phyloP scores from a whole-genome alignment of 352 stramenopile genomes.

The Phytophthora meadii region DNA sequence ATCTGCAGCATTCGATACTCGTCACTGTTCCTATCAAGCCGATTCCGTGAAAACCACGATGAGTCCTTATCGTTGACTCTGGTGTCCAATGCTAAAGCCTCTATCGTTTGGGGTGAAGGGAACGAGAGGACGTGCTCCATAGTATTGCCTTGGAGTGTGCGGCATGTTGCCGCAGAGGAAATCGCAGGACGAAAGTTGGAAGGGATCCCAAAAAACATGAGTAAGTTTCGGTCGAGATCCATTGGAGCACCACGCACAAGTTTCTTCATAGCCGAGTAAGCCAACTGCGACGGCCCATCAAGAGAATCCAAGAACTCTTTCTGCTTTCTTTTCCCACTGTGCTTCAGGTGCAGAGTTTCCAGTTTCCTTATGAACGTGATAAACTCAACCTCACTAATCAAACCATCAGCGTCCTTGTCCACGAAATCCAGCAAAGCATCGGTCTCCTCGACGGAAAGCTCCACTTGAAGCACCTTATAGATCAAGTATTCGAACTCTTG shows the following conservation, averaged over 20 bases:
- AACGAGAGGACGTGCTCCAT: conserved; percentile 78
- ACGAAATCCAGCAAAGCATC: conserved; percentile 75
- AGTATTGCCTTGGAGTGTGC: conserved; percentile 58
- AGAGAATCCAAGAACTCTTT: conserved; percentile 47
- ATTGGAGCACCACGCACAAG: conserved; percentile 68
- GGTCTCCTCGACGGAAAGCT: conserved; percentile 78
- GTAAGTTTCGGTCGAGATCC: conserved; percentile 71
- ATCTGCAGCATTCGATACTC: conserved; percentile 57
- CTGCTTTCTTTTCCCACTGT: conserved; percentile 42
- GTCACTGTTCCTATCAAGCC: conserved; percentile 32
- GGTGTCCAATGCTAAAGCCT: conserved; percentile 49
- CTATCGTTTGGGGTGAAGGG: conserved; percentile 70
- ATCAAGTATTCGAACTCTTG: conserved; percentile 82
- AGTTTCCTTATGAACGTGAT: conserved; percentile 79
- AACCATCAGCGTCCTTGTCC: conserved; percentile 65
- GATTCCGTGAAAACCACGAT: conserved; percentile 34
- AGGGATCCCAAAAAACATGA: conserved; percentile 83
- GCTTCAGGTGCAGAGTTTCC: conserved; percentile 54
- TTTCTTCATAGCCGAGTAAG: conserved; percentile 81
- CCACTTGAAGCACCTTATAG: conserved; percentile 77
- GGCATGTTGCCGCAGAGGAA: conserved; percentile 57
- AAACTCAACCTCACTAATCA: conserved; percentile 75
- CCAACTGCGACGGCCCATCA: conserved; percentile 53
- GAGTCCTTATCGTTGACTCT: conserved; percentile 39
- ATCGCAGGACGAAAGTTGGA: conserved; percentile 80